A percentile compares a stretch with the other conserved stretches of the same genome.
Conservation (phyloP, 2,329 filamentous ascomycete species). For the Verticillium dahliae region DNA sequence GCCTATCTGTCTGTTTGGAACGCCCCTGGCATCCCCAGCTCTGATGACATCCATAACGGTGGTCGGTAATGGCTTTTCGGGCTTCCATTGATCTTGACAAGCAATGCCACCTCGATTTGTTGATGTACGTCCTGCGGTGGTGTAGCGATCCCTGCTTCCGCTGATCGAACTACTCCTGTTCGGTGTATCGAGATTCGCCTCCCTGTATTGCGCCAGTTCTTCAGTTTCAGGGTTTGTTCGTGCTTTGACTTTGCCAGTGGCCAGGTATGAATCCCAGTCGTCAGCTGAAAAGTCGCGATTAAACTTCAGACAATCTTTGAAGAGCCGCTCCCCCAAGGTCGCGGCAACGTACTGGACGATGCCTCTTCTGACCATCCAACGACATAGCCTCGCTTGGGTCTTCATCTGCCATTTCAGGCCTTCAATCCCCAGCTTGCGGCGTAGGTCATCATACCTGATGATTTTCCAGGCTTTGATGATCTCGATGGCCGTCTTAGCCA, state of each 20-base stretch:
- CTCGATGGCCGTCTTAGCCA: conserved; percentile 51
- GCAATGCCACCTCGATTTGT: not conserved
- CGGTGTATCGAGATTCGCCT: not conserved
- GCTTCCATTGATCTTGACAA: conserved; percentile 17
- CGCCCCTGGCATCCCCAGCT: conserved; percentile 19
- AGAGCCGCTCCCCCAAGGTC: conserved; percentile 44
- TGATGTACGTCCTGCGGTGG: not conserved
- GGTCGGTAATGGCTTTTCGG: conserved; percentile 24
- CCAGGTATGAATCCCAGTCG: conserved; percentile 50
- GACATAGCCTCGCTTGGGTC: conserved; percentile 49
- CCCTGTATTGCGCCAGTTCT: not conserved
- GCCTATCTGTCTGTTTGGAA: conserved; percentile 23
- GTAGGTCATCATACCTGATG: conserved; percentile 51
- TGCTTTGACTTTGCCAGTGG: conserved; percentile 33
- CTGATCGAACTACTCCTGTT: not conserved
- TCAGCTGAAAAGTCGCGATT: conserved; percentile 46
- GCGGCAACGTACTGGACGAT: conserved; percentile 52
- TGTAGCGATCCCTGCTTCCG: not conserved
- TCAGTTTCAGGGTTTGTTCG: not conserved
- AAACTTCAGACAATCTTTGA: conserved; percentile 57
- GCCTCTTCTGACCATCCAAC: conserved; percentile 50
- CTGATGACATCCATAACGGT: conserved; percentile 26
- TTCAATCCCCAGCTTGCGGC: conserved; percentile 49
- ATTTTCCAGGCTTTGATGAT: conserved; percentile 52
- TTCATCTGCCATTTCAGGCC: conserved; percentile 55